Evolutionary conservation across 208 protist species (phyloP), one percentile per base, ranked within the genome.

Genomic region (Acanthamoeba culbertsoni): DNA sequence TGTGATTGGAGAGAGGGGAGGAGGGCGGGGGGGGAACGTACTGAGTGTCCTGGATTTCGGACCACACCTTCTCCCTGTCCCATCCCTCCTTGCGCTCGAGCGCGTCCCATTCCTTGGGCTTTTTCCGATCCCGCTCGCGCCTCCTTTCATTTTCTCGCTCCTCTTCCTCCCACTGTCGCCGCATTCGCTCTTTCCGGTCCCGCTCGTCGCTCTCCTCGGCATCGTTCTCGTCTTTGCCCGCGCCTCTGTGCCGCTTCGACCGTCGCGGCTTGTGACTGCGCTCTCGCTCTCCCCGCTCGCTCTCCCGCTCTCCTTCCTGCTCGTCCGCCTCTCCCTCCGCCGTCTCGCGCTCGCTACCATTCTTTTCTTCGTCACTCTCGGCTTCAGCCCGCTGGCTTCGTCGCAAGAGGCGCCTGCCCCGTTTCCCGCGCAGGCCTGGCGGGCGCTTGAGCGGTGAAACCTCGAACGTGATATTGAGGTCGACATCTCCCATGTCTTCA

Each of bases 51-150:
- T 82, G 71, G 53, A 82, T 82, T 31, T 82, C 71, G 12, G 71
- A 82, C 71, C 71, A 82, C 8, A 82, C 71, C 42, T 82, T 82
- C 42, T 82, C 71, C 2, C 71, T 3, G 42, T 82, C 71, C 37
- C 37, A 82, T 2, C 71, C 71, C 71, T 46, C 43, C 43, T 82
- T 82, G 7, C 71, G 37, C 43, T 82, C 71, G 71, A 82, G 71
- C 12, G 71, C 71, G 43, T 82, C 71, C 71, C 71, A 82, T 55
- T 82, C 71, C 43, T 82, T 82, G 71, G 71, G 71, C 71, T 82
- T 82, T 43, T 55, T 82, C 5, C 23, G 2, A 8, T 18, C 43
- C 43, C 43, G 23, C 20, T 59, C 23, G 14, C 51, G 51, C 51
- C 43, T 12, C 71, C 43, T 48, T 31, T 82, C 71, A 4, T n/a